Conservation (phyloP, 352 stramenopile species). For the Phytophthora gonapodyides region DNA sequence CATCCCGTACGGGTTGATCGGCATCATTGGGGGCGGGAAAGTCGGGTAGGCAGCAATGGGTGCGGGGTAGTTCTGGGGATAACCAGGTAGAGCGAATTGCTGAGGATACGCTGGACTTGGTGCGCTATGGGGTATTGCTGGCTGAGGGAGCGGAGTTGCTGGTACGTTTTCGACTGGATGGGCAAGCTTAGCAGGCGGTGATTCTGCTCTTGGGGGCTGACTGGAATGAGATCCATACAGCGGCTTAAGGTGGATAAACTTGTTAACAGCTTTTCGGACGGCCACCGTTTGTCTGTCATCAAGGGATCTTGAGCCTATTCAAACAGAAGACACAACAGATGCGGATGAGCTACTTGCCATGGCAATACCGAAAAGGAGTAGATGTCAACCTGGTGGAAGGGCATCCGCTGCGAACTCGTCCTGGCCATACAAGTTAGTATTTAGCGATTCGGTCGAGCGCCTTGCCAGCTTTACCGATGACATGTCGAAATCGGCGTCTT, state of each 20-base stretch:
- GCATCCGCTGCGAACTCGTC: neutral
- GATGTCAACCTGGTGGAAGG: neutral
- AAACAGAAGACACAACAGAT: neutral
- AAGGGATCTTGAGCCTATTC: slow-evolving; percentile 5
- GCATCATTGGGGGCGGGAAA: slow-evolving; percentile 11
- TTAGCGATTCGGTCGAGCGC: slow-evolving; percentile 1
- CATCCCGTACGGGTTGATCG: slow-evolving; percentile 21
- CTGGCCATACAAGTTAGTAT: neutral
- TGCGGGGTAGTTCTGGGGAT: slow-evolving; percentile 9
- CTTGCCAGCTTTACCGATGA: neutral
- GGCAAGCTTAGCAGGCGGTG: neutral
- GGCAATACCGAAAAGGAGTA: no score
- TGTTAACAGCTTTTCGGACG: slow-evolving; percentile 14
- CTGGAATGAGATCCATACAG: neutral
- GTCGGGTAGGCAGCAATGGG: slow-evolving; percentile 9
- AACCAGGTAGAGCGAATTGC: slow-evolving; percentile 6
- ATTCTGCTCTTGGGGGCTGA: neutral
- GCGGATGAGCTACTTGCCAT: slow-evolving; percentile 1
- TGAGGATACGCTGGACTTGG: slow-evolving; percentile 5
- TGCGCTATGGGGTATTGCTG: neutral
- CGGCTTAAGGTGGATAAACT: slow-evolving; percentile 11
- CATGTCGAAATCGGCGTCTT: slow-evolving; percentile 11
- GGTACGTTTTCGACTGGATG: slow-evolving; percentile 1
- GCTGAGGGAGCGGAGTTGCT: neutral
- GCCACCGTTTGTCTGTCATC: slow-evolving; percentile 1